Conservation (phyloP, 2,329 filamentous ascomycete species). For the Botryotinia globosa region DNA sequence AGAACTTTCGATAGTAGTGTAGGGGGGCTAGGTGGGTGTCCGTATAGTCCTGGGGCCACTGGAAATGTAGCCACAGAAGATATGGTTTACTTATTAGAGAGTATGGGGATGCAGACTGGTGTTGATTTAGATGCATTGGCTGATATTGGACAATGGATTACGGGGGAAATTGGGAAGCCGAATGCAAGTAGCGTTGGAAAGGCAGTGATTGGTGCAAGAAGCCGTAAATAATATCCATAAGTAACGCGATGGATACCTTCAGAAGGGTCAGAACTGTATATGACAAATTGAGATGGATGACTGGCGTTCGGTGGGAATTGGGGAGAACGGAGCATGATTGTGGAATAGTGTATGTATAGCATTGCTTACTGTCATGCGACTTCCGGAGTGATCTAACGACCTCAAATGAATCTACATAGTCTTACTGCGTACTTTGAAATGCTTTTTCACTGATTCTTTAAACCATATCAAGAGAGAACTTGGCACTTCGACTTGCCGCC, state of each 20-base stretch:
- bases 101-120: conserved; percentile 70
- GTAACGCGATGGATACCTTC: background rate
- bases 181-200: conserved; percentile 67
- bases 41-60: conserved; percentile 80
- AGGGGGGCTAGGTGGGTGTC: conserved; percentile 78
- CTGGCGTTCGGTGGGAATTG: conserved; percentile 6
- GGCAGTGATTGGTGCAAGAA: conserved; percentile 53
- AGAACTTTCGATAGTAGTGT: conserved; percentile 78
- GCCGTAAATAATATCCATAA: background rate
- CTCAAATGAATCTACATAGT: background rate
- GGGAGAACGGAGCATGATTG: background rate
- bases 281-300: background rate
- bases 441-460: background rate
- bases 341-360: background rate
- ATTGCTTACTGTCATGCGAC: background rate
- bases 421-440: background rate
- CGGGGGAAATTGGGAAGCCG: conserved; percentile 56
- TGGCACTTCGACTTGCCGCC: background rate
- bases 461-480: background rate
- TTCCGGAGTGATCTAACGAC: background rate
- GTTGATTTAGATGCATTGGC: conserved; percentile 65
- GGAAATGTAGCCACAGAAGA: conserved; percentile 86
- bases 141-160: conserved; percentile 72
- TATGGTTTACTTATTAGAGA: conserved; percentile 74
- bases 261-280: background rate